Evolutionary conservation across 1,284 basidiomycete genomes (phyloP), one percentile per base, ranked within the genome.

Genomic region (Pseudozyma tsukubaensis): DNA sequence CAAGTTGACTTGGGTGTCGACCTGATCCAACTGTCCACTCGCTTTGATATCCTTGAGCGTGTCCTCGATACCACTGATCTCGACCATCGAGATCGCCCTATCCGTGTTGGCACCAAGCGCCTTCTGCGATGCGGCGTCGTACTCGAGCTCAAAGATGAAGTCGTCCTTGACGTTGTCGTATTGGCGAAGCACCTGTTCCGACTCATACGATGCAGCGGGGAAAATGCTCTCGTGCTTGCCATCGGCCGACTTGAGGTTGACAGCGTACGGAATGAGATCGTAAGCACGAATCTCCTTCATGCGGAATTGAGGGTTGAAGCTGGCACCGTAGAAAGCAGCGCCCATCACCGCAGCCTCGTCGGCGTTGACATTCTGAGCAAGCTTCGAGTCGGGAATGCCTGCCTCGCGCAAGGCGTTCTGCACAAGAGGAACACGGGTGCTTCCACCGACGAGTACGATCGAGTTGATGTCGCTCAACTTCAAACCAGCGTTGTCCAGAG

Each of bases 281-380:
- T 88, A 85, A 32, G 97, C 88, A 63, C 92, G 92, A 84, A 98
- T 92, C 74, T 92, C 91, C 87, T 99, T 99, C 69, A 96, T 97
- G 87, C 93, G 93, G 89, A 97, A 98, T 83, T 94, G 93, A 42
- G 91, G 89, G 79, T 92, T 94, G 51, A 95, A 89, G 35, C 89
- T 89, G 4, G 97, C 97, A 21, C 94, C 97, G 77, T 97, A 91
- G 58, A 97, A 90, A 2, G 93, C 97, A 5, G 96, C 95, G 21
- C 74, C 94, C 55, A 99, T 89, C 14, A 97, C 96, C 12, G 92
- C 92, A 0, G 94, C 94, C 87, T 99, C 96, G 84, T 99, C 97
- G 0, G 96, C 92, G 83, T 99, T 99, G 59, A 99, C 93, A 78
- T 97, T 97, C 80, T 92, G 88, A 35, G 83, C 82, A 12, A 83